phyloP scores from a whole-genome alignment of 2,329 filamentous ascomycete species.

The Colletotrichum sp. region DNA sequence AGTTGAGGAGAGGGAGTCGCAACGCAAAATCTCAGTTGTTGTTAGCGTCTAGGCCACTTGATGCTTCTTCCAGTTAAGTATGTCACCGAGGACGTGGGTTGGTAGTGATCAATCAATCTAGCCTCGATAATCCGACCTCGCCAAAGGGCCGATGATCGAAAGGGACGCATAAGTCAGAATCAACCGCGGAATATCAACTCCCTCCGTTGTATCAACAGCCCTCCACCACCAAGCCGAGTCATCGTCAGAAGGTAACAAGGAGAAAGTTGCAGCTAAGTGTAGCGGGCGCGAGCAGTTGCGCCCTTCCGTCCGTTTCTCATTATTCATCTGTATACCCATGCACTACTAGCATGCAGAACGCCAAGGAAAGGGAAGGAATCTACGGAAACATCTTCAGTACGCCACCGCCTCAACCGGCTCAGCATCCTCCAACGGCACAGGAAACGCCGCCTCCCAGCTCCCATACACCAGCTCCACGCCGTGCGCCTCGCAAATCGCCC shows the following conservation, averaged over 20 bases:
- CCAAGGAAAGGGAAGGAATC: neutral
- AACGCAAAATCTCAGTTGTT: neutral
- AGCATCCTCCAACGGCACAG: neutral
- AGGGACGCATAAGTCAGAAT: neutral
- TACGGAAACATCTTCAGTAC: neutral
- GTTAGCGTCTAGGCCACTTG: neutral
- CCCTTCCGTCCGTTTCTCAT: neutral
- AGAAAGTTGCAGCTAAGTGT: neutral
- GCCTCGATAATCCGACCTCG: neutral
- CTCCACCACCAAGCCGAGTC: neutral
- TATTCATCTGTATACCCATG: neutral
- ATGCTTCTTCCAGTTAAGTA: neutral
- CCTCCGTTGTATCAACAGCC: neutral
- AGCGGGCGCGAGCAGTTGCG: neutral
- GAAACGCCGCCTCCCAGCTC: conserved; percentile 6
- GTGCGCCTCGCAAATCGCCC: neutral
- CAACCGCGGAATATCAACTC: neutral
- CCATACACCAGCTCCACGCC: conserved; percentile 14
- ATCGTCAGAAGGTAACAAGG: neutral
- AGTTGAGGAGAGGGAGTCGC: neutral
- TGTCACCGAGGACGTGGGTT: neutral
- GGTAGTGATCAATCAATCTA: neutral
- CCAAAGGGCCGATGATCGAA: neutral
- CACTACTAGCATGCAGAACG: neutral
- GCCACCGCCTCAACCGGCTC: neutral